A percentile compares a stretch with the other conserved stretches of the same genome.
phyloP scores from a whole-genome alignment of 768 basidiomycete species.

The Lactarius psammicola region DNA sequence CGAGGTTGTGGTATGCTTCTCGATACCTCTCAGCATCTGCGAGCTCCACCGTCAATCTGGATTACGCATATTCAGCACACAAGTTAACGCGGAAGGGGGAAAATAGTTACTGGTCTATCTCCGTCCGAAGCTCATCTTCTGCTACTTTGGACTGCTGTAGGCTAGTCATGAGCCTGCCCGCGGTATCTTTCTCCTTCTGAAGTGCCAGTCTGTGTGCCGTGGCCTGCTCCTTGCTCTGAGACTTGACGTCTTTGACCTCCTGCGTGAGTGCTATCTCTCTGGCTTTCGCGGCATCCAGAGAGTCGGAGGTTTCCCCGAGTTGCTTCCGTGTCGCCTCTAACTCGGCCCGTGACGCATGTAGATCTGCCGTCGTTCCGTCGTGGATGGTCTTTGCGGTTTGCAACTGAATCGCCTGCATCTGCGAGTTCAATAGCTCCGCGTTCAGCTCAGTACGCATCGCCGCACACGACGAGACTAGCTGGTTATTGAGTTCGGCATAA shows the following conservation, averaged over 20 bases:
- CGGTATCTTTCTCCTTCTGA: slow-evolving; percentile 38
- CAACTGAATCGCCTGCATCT: slow-evolving; percentile 39
- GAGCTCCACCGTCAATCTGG: slow-evolving; percentile 52
- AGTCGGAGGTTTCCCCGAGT: slow-evolving; percentile 30
- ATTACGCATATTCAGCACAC: not conserved
- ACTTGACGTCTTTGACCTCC: slow-evolving; percentile 33
- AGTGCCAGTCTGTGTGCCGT: slow-evolving; percentile 35
- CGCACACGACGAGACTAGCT: slow-evolving; percentile 30
- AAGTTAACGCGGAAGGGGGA: not conserved
- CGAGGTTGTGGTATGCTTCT: slow-evolving; percentile 65
- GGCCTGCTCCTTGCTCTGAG: slow-evolving; percentile 36
- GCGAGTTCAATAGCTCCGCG: slow-evolving; percentile 20
- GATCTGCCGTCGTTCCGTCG: slow-evolving; percentile 43
- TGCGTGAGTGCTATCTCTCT: slow-evolving; percentile 33
- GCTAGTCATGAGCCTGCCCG: slow-evolving; percentile 48
- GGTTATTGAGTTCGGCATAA: slow-evolving; percentile 26
- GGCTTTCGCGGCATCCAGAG: slow-evolving; percentile 27
- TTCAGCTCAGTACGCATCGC: slow-evolving; percentile 28
- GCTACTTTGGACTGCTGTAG: slow-evolving; percentile 58
- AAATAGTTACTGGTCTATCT: slow-evolving; percentile 61
- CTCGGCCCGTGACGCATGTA: slow-evolving; percentile 36
- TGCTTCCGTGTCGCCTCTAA: slow-evolving; percentile 28
- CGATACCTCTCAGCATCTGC: slow-evolving; percentile 62
- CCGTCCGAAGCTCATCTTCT: slow-evolving; percentile 65
- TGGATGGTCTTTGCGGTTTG: slow-evolving; percentile 42